Evolutionary conservation across 2,329 filamentous ascomycete genomes (phyloP).

Genomic region (Cladophialophora carrionii): DNA sequence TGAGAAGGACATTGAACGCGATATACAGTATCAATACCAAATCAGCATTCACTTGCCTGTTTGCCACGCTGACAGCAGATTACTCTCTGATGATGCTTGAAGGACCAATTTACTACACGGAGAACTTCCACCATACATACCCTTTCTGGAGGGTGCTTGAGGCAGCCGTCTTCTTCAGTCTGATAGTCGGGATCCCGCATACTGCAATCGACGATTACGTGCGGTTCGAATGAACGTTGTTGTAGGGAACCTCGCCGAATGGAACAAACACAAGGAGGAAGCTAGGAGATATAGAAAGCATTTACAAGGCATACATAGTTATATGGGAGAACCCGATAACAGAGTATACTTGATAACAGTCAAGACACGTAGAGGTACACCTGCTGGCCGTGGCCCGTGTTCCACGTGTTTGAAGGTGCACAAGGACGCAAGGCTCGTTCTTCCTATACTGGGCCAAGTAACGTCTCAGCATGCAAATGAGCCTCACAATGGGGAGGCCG

Average conservation of each 20-base stretch:
- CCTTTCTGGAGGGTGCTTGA: background rate
- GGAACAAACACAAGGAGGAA: background rate
- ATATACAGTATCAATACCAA: background rate
- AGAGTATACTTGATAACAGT: background rate
- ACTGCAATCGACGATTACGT: background rate
- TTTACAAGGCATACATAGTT: background rate
- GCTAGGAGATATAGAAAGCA: background rate
- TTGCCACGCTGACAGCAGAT: constrained; percentile 20
- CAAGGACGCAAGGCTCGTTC: constrained; percentile 15
- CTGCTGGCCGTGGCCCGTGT: constrained; percentile 22
- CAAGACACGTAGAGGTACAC: constrained; percentile 4
- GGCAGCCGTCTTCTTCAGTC: background rate
- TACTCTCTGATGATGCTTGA: background rate
- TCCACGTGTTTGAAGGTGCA: constrained; percentile 31
- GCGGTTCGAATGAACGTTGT: background rate
- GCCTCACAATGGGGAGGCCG: background rate
- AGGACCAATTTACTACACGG: background rate
- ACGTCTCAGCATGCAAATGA: background rate
- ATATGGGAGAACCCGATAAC: background rate
- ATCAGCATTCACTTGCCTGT: background rate
- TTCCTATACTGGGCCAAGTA: background rate
- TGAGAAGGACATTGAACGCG: background rate
- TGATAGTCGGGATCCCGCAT: background rate
- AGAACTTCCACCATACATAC: background rate
- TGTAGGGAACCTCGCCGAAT: too few relatives aligned